Base-by-base conservation (phyloP, 2,329 filamentous ascomycete genomes). In the Paecilomyces niveus region DNA sequence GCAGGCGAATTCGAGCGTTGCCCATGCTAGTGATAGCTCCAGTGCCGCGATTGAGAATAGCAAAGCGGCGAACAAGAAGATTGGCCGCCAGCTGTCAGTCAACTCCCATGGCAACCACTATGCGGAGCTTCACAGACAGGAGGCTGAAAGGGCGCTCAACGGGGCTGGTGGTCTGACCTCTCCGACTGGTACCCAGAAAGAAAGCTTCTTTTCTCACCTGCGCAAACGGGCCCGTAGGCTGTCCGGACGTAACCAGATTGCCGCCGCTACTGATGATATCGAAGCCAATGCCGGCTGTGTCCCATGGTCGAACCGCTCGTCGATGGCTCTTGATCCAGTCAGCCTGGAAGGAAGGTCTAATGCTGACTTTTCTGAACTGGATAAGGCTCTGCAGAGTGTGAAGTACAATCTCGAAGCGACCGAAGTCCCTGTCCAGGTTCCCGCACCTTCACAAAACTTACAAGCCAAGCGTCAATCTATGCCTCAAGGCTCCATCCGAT, bases 141-240 rank as follows among this genome's bases (percentile, higher is more conserved):
- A 97, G 74, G 91, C 93, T 13, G 93, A 97, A 74, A 84, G 90
- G 62, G 91, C 92, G 39, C 81, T 97, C 53, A 97, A 92, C 70
- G 94, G 92, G 56, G 87, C 88, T 67, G 84, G 83, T 33, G 89
- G 87, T 22, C 79, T 92, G 24, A 86, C 84, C 15, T 94, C 91
- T 5, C 90, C 92, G 3, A 86, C 88, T 0, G 87, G 83, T 67
- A 89, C 84, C 18, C 89, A 92, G 52, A 95, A 95, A 70, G 94
- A 99, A 74, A 91, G 94, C 74, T 99, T 99, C 80, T 99, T 99
- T 77, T 97, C 94, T 0, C 94, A 99, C 72, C 82, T 99, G 7
- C 85, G 94, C 58, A 99, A 99, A 76, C 88, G 93, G 55, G 94
- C 95, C 29, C 85, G 94, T 65, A 85, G 94, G 65, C 87, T 99